phyloP scores from a whole-genome alignment of 2,329 filamentous ascomycete genomes.

The Fusarium brachygibbosum region DNA sequence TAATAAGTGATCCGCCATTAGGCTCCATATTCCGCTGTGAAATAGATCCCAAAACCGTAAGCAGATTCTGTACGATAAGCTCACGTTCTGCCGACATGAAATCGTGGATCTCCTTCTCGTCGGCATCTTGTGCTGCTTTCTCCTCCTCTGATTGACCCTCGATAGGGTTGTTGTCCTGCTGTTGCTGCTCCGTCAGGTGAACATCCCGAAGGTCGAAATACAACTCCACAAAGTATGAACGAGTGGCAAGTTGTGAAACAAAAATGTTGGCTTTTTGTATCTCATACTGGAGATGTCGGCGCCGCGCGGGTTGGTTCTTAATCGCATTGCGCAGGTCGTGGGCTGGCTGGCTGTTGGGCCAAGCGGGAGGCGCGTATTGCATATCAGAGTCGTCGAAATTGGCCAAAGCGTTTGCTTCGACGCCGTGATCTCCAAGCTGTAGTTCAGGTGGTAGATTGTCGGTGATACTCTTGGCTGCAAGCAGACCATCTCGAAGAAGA shows the following conservation, averaged over 20 bases:
- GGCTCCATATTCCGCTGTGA: slow-evolving; percentile 87
- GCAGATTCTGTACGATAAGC: slow-evolving; percentile 82
- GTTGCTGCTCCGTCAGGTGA: slow-evolving; percentile 64
- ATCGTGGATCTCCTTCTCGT: slow-evolving; percentile 66
- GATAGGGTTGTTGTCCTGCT: slow-evolving; percentile 54
- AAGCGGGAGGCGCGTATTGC: slow-evolving; percentile 66
- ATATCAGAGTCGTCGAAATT: slow-evolving; percentile 61
- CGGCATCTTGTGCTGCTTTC: slow-evolving; percentile 56
- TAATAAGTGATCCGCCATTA: slow-evolving; percentile 75
- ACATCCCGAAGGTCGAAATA: slow-evolving; percentile 83
- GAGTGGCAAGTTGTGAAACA: slow-evolving; percentile 82
- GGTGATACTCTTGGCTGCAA: slow-evolving; percentile 76
- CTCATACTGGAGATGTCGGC: slow-evolving; percentile 79
- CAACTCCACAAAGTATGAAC: slow-evolving; percentile 87
- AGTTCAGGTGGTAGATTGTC: slow-evolving; percentile 78
- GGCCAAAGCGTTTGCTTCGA: slow-evolving; percentile 55
- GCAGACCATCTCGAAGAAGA: slow-evolving; percentile 78
- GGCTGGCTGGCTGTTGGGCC: slow-evolving; percentile 60
- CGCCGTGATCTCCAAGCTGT: slow-evolving; percentile 63
- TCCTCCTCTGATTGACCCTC: slow-evolving; percentile 56
- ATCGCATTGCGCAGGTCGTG: slow-evolving; percentile 66
- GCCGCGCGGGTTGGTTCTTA: slow-evolving; percentile 62
- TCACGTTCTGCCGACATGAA: slow-evolving; percentile 83
- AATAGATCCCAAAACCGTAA: slow-evolving; percentile 80
- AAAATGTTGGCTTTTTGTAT: slow-evolving; percentile 95